Evolutionary conservation across 768 basidiomycete species (phyloP), one percentile per base, ranked within the genome.

Genomic region (Suillus discolor): DNA sequence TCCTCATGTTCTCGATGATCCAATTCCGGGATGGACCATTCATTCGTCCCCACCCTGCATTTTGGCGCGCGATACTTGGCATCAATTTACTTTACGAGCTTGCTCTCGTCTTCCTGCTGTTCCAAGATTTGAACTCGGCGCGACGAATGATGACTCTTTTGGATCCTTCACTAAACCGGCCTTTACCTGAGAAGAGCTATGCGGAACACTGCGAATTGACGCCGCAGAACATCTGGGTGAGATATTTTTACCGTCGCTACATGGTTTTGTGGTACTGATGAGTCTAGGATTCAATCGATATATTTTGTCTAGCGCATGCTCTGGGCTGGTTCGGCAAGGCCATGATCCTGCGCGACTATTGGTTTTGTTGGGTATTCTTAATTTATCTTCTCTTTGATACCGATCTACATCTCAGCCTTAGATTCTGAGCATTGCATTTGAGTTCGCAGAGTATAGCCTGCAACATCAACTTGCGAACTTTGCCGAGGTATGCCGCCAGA

Each of bases 301-400:
- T 94, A 63, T 96, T 96, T 74, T 94, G 93, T 71, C 69, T 95
- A 20, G 93, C 93, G 36, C 93, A 96, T 74, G 79, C 92, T 45
- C 74, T 95, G 57, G 93, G 93, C 6, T 96, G 93, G 93, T 95
- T 93, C 74, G 93, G 93, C 51, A 96, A 96, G 76, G 93, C 94
- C 4, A 85, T 95, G 83, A 90, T 96, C 70, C 77, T 96, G 72
- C 87, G 94, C 28, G 94, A 96, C 72, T 95, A 96, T 72, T 95
- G 93, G 93, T 95, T 94, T 73, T 95, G 94, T 72, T 95, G 94
- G 93, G 93, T 93, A 65, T 81, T 77, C 44, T 31, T 4, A 53
- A 55, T 61, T 65, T 47, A 51, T 62, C 57, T 67, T 55, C 45
- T 61, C 64, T 54, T 49, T 16, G 41, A 64, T 42, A 34, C 45